Base-by-base conservation (phyloP, 805 yeast genomes). In the Suhomyces prunicola region DNA sequence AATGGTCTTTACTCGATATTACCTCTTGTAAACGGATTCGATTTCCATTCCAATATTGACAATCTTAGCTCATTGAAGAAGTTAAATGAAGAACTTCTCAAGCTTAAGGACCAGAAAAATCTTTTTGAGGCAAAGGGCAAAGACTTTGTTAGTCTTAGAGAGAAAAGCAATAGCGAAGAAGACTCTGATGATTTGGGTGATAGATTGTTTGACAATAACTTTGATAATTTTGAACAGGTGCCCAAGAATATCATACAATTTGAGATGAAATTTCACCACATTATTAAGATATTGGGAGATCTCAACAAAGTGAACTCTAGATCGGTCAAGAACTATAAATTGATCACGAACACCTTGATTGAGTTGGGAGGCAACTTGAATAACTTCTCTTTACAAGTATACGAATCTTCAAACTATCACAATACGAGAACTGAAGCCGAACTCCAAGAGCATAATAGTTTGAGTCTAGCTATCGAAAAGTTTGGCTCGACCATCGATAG, bases 341-440 rank as follows among this genome's bases (percentile, higher is more conserved):
- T 60, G 0, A 63, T 78, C 33, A 68, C 79, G 48, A 54, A 67
- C 13, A 66, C 70, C 5, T 60, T 81, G 56, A 73, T 81, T 12
- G 84, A 81, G 60, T 67, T 82, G 48, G 86, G 86, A 19, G 85
- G 84, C 3, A 79, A 80, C 58, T 72, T 81, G 58, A 82, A 82
- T 62, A 79, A 82, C 54, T 80, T 82, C 57, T 78, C 84, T 19
- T 71, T 82, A 33, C 74, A 67, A 72, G 74, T 69, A 17, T 73
- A 72, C 44, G 60, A 57, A 29, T 51, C 60, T 10, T 52, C 54
- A 4, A 57, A 44, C 50, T 49, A 50, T 44, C 39, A 46, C 22
- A 46, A 48, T 31, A 7, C 31, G 4, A 33, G 48, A n/a, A 13
- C 39, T 22, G 31, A 36, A 23, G 6, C 31, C 7, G 44, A 36